Percentiles rank a stretch among this genome's conserved stretches.
These are phyloP conservation scores for Didymella keratinophila DNA, from an alignment of 2,329 filamentous ascomycete species.

Conservation along the genomic window DNA sequence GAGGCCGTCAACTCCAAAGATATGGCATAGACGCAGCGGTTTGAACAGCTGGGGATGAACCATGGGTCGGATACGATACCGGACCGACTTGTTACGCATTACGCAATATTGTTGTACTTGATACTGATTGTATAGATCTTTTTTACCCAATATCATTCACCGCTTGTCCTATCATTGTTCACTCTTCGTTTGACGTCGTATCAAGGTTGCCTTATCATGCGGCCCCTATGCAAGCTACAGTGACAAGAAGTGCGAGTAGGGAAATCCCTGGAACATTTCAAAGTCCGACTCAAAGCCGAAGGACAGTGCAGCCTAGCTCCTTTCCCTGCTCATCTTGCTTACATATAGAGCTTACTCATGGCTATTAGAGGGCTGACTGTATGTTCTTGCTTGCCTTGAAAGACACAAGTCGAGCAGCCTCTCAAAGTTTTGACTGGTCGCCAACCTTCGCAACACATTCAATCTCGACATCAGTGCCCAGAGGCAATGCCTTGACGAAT, in stretches of 20 bases:
- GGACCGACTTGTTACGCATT: slow-evolving; percentile 6
- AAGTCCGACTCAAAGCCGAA: neutral
- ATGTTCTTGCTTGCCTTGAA: neutral
- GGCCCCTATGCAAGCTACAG: neutral
- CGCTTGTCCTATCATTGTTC: neutral
- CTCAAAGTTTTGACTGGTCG: neutral
- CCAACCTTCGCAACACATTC: slow-evolving; percentile 19
- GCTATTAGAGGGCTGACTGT: neutral
- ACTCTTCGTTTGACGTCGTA: neutral
- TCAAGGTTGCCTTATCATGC: neutral
- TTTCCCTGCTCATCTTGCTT: neutral
- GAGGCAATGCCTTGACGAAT: slow-evolving; percentile 28
- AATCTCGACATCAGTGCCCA: slow-evolving; percentile 28
- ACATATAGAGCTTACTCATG: neutral
- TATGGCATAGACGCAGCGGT: slow-evolving; percentile 7
- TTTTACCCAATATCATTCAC: neutral
- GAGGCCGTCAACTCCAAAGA: slow-evolving; percentile 36
- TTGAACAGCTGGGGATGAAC: neutral
- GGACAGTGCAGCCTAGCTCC: neutral
- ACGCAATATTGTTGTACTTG: slow-evolving; percentile 8
- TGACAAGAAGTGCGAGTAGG: neutral
- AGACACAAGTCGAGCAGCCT: neutral
- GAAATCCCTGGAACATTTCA: neutral
- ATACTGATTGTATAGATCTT: slow-evolving; percentile 6
- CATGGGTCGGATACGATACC: neutral